A percentile compares a stretch with the other conserved stretches of the same genome.
phyloP scores from a whole-genome alignment of 1,284 basidiomycete genomes.

The Gomphus sp. region DNA sequence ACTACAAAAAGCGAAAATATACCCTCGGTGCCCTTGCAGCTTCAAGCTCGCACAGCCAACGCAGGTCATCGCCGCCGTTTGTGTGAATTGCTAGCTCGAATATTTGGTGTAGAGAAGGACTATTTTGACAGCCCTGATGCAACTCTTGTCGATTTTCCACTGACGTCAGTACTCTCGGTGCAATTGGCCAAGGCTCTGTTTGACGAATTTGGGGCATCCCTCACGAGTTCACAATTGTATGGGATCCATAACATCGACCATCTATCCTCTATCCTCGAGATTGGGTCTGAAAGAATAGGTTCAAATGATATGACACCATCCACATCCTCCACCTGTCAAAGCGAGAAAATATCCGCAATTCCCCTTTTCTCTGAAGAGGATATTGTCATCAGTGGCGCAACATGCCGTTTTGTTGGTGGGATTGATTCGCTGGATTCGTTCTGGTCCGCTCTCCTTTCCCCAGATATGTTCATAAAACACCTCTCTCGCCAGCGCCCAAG shows the following conservation, averaged over 20 bases:
- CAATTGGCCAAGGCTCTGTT: constrained; percentile 10
- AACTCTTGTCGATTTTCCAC: background rate
- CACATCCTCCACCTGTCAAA: too few species aligned
- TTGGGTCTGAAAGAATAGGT: background rate
- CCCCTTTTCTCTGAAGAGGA: background rate
- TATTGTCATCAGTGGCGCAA: constrained; percentile 13
- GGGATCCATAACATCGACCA: constrained; percentile 1
- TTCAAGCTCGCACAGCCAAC: too few species aligned
- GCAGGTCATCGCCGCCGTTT: background rate
- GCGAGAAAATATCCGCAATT: background rate
- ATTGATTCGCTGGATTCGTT: constrained; percentile 10
- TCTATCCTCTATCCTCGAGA: background rate
- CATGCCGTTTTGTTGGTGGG: constrained; percentile 14
- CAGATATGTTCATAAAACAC: background rate
- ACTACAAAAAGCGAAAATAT: too few species aligned
- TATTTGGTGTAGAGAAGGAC: background rate
- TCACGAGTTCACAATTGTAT: constrained; percentile 10
- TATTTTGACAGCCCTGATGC: background rate
- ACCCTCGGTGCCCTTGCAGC: too few species aligned
- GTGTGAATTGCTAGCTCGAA: constrained; percentile 1
- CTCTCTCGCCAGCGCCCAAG: background rate
- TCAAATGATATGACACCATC: too few species aligned
- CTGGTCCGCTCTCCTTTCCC: constrained; percentile 12
- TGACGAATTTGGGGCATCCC: constrained; percentile 1
- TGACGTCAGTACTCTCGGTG: constrained; percentile 8